phyloP scores from a whole-genome alignment of 2,329 filamentous ascomycete species.

The Pseudocercospora fuligena region DNA sequence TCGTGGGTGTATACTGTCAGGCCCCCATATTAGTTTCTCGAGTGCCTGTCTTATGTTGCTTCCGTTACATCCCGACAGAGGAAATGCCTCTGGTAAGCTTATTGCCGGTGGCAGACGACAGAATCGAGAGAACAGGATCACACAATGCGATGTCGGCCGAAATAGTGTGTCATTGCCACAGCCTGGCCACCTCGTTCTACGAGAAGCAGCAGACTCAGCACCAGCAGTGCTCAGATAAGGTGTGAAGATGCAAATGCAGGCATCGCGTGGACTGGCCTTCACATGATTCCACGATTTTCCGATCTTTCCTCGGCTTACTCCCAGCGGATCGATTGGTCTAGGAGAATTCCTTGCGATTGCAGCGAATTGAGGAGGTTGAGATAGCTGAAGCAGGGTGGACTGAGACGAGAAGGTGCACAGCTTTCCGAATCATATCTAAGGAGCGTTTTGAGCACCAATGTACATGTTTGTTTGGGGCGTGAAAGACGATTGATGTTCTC shows the following conservation, averaged over 20 bases:
- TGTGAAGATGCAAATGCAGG: background rate
- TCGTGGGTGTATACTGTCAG: no score
- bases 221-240: no score
- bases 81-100: no score
- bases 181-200: no score
- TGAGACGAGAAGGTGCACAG: background rate
- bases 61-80: no score
- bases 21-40: no score
- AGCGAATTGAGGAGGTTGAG: background rate
- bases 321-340: background rate
- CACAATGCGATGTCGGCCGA: no score
- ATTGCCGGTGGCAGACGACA: no score
- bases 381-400: background rate
- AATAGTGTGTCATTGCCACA: no score
- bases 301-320: background rate
- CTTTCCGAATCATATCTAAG: background rate
- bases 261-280: background rate
- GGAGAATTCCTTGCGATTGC: background rate
- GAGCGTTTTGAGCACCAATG: background rate
- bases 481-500: background rate
- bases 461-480: background rate
- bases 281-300: background rate
- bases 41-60: no score
- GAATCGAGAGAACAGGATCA: no score
- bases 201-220: no score